Percentiles rank a stretch among this genome's conserved stretches.
These are phyloP conservation scores for Mucor piriformis DNA, from an alignment of 371 early-diverging fungal genomes.

Conservation along the genomic window DNA sequence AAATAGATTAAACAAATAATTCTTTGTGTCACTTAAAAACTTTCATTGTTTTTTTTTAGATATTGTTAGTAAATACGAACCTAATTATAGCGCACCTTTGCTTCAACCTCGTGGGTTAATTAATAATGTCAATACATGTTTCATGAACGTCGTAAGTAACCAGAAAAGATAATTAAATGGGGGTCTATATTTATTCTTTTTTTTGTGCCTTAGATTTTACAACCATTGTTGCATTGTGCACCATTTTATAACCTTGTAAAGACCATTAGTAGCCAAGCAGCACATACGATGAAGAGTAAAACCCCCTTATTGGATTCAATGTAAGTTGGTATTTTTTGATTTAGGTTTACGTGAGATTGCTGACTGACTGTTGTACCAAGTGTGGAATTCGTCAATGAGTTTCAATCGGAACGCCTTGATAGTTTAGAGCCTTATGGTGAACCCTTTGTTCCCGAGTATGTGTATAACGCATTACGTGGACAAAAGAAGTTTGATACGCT, in stretches of 20 bases:
- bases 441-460: slow-evolving; percentile 92
- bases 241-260: slow-evolving; percentile 88
- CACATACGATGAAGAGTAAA: slow-evolving; percentile 71
- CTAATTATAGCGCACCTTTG: slow-evolving; percentile 52
- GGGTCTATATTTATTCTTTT: background rate
- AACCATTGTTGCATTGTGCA: slow-evolving; percentile 84
- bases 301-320: slow-evolving; percentile 86
- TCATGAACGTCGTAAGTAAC: slow-evolving; percentile 85
- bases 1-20: too few relatives aligned
- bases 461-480: slow-evolving; percentile 86
- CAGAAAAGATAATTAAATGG: background rate
- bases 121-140: slow-evolving; percentile 96
- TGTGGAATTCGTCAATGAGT: slow-evolving; percentile 79
- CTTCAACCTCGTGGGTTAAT: slow-evolving; percentile 90
- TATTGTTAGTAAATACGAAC: slow-evolving; percentile 59
- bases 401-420: slow-evolving; percentile 48
- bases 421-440: slow-evolving; percentile 59
- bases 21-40: background rate
- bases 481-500: slow-evolving; percentile 81
- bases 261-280: slow-evolving; percentile 65
- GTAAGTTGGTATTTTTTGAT: too few relatives aligned
- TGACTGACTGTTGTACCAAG: too few relatives aligned
- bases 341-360: too few relatives aligned
- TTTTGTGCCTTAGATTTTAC: slow-evolving; percentile 72
- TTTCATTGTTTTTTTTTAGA: slow-evolving; percentile 25